Base-by-base conservation (phyloP, 2,329 filamentous ascomycete species). In the Hypoxylon sp. region DNA sequence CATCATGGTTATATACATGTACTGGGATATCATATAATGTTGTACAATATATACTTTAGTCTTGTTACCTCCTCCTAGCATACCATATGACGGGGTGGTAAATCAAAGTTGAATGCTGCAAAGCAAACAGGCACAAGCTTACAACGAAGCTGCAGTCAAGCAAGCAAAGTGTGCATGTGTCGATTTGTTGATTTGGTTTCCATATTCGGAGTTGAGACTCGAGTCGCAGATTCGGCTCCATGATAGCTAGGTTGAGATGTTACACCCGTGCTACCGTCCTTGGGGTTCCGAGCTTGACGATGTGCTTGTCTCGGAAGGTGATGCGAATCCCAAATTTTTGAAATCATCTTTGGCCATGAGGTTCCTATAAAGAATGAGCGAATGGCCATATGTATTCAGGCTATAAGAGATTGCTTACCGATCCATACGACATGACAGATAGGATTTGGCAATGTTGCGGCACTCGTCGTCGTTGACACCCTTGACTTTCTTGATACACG, bases 291-390 rank as follows among this genome's bases (percentile, higher is more conserved):
- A 49, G 32, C 47, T 55, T 21, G 51, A 51, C 37, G 59, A 27
- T 29, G 46, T 46, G 37, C 64, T 58, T 30, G 67, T 52, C 15
- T 59, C 63, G n/a, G 67, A 59, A 1, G 70, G 66, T 9, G 70
- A 67, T 15, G 59, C 79, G 63, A 96, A 94, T 0, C 94, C 94
- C 29, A 99, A 77, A 67, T 99, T 99, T 72, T 89, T 91, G 73
- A 97, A 94, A 52, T 96, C 90, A 67, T 99, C 94, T 62, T 83
- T 90, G 5, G 92, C 92, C 94, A 99, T 99, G 21, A 99, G 77
- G 68, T 97, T 97, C 62, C 91, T 91, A 63, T 20, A 25, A 58
- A 43, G 29, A 35, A 6, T 25, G 21, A 32, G 32, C 25, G n/a
- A 8, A 21, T 17, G 15, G 17, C n/a, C 8, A 12, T 7, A 35